phyloP scores from a whole-genome alignment of 2,329 filamentous ascomycete species.

The Metarhizium sp. region DNA sequence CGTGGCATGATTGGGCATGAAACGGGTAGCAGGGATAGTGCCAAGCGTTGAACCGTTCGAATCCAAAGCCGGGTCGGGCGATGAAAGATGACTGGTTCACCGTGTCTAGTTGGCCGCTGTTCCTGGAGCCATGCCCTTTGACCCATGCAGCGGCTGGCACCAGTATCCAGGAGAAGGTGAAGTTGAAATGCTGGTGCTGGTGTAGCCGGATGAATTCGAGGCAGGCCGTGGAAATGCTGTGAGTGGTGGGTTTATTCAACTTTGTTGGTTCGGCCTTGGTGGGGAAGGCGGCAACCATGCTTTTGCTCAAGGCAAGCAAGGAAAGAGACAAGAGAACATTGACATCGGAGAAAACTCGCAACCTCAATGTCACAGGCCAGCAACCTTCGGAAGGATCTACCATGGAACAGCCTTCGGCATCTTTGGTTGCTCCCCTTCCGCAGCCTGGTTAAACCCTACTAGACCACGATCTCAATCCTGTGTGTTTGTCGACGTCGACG shows the following conservation, averaged over 20 bases:
- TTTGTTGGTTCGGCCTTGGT: not conserved
- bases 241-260: not conserved
- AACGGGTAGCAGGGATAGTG: not conserved
- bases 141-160: too few relatives aligned
- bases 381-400: not conserved
- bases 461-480: not conserved
- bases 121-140: not conserved
- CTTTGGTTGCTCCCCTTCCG: too few relatives aligned
- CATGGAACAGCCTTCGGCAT: not conserved
- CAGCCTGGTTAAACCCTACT: too few relatives aligned
- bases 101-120: not conserved
- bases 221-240: not conserved
- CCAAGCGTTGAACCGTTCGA: not conserved
- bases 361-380: too few relatives aligned
- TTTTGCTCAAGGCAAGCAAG: not conserved
- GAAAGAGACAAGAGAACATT: not conserved
- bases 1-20: not conserved
- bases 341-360: not conserved
- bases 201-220: not conserved
- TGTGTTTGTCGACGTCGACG: not conserved
- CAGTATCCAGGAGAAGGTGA: too few relatives aligned
- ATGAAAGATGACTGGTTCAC: not conserved
- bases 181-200: too few relatives aligned
- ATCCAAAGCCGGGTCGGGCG: not conserved
- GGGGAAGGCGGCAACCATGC: not conserved